These are phyloP conservation scores for Citrus inodora DNA, from an alignment of 345 rosid species.

Conservation along the genomic window DNA sequence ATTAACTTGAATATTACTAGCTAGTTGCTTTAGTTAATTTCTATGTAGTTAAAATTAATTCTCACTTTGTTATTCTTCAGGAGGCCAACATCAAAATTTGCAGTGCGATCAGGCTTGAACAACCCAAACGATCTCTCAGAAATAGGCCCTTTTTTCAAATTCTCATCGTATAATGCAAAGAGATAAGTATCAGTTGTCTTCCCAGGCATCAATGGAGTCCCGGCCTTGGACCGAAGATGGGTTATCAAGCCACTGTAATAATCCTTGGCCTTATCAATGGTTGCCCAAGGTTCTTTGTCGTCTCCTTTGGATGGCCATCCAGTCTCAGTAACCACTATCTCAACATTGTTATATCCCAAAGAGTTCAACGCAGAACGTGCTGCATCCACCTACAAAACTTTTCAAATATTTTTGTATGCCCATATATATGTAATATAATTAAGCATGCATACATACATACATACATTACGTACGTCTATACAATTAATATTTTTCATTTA, in stretches of 20 bases:
- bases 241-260: conserved; percentile 78
- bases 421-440: too few relatives aligned
- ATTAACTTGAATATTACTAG: too few relatives aligned
- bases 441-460: too few relatives aligned
- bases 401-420: too few relatives aligned
- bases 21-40: not conserved
- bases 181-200: conserved; percentile 79
- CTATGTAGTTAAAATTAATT: too few relatives aligned
- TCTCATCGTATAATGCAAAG: conserved; percentile 82
- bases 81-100: conserved; percentile 79
- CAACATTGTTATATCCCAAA: conserved; percentile 68
- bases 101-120: conserved; percentile 66
- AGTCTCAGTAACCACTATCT: conserved; percentile 89
- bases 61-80: conserved; percentile 41
- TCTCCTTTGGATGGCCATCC: conserved; percentile 99
- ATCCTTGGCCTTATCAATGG: conserved; percentile 78
- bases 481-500: too few relatives aligned
- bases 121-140: conserved; percentile 77
- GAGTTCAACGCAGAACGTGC: conserved; percentile 63
- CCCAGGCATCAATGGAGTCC: conserved; percentile 94
- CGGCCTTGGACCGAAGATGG: conserved; percentile 69
- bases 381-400: conserved; percentile 50
- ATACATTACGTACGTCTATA: too few relatives aligned
- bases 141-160: conserved; percentile 75
- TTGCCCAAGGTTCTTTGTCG: conserved; percentile 57